phyloP scores from a whole-genome alignment of 805 yeast species.

The Wickerhamomyces pijperi region DNA sequence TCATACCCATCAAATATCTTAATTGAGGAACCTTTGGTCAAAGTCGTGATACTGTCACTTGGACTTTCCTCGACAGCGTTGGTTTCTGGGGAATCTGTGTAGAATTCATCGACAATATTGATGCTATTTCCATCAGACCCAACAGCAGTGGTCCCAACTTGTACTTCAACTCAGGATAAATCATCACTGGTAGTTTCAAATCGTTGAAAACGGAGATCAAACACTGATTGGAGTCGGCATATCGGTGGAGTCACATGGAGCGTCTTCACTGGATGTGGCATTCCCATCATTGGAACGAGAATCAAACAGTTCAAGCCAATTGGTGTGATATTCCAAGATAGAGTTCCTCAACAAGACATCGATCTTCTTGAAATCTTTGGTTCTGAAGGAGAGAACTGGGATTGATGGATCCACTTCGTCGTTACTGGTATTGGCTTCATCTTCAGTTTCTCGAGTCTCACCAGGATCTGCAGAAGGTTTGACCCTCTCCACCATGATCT shows the following conservation, averaged over 20 bases:
- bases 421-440: constrained; percentile 4
- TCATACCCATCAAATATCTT: constrained; percentile 84
- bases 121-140: background rate
- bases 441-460: constrained; percentile 1
- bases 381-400: constrained; percentile 31
- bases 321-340: constrained; percentile 45
- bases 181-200: constrained; percentile 54
- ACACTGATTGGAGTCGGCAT: constrained; percentile 81
- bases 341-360: constrained; percentile 37
- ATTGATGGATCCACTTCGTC: constrained; percentile 23
- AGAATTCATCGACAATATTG: background rate
- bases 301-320: constrained; percentile 41
- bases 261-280: constrained; percentile 44
- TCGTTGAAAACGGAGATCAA: constrained; percentile 58
- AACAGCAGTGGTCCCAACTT: constrained; percentile 17
- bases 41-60: background rate
- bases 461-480: constrained; percentile 26
- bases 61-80: background rate
- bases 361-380: constrained; percentile 22
- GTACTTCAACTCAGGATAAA: constrained; percentile 50
- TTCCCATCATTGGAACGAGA: constrained; percentile 18
- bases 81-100: no score
- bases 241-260: constrained; percentile 40
- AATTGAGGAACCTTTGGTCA: constrained; percentile 18
- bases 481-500: constrained; percentile 28